Evolutionary conservation across 441 rosid species (phyloP).

Genomic region (Gossypium laxum): DNA sequence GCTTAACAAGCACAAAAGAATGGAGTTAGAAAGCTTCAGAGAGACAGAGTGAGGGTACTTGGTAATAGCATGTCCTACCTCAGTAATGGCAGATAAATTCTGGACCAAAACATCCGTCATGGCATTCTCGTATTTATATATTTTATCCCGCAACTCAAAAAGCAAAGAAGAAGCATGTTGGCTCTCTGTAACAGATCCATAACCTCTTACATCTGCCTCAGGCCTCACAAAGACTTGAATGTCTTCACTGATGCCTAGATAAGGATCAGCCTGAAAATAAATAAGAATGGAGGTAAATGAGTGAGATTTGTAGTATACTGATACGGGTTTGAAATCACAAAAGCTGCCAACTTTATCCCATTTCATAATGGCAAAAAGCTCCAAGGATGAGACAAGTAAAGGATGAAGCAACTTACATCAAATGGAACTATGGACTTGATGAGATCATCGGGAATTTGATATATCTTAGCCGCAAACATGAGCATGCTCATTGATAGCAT

Average conservation of each 20-base stretch:
- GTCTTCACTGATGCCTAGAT: conserved; percentile 55
- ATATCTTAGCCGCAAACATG: conserved; percentile 71
- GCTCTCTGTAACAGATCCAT: conserved; percentile 55
- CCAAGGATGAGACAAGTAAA: not conserved
- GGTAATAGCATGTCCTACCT: conserved; percentile 35
- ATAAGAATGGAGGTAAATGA: not conserved
- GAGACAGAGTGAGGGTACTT: not conserved
- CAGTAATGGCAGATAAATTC: conserved; percentile 40
- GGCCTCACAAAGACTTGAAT: conserved; percentile 62
- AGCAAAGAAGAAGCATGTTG: conserved; percentile 52
- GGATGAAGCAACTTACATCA: conserved; percentile 42
- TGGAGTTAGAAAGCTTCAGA: conserved; percentile 14
- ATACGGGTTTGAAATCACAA: not conserved
- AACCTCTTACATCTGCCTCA: conserved; percentile 49
- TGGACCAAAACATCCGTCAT: conserved; percentile 39
- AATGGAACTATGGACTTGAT: conserved; percentile 41
- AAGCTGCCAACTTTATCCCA: not conserved
- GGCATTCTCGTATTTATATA: conserved; percentile 36
- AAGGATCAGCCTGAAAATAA: conserved; percentile 73
- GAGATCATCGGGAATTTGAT: conserved; percentile 51
- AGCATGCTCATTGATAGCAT: conserved; percentile 55
- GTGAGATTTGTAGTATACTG: not conserved
- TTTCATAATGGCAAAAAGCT: not conserved
- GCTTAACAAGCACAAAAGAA: conserved; percentile 33
- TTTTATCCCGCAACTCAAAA: conserved; percentile 42